phyloP scores from a whole-genome alignment of 176 grass and related monocot genomes.

The Tuctoria greenei region DNA sequence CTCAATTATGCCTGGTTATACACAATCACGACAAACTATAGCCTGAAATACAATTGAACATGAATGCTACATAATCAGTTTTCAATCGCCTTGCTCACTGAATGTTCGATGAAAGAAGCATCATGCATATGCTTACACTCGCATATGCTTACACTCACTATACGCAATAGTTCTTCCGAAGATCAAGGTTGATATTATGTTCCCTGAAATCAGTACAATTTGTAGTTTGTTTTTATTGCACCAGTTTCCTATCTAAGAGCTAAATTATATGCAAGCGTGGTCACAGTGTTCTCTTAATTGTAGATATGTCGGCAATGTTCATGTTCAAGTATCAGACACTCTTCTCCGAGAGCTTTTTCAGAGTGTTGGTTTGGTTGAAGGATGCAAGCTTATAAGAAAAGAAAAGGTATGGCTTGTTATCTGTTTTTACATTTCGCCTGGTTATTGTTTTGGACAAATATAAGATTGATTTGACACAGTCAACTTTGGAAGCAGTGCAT shows the following conservation, averaged over 20 bases:
- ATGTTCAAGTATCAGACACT: constrained; percentile 77
- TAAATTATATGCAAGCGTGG: neutral
- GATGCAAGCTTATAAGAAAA: constrained; percentile 91
- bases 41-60: neutral
- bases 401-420: constrained; percentile 54
- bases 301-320: constrained; percentile 90
- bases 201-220: neutral
- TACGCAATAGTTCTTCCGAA: neutral
- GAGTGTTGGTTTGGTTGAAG: constrained; percentile 72
- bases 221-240: neutral
- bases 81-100: neutral
- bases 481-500: neutral
- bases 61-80: neutral
- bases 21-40: too few species aligned
- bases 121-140: neutral
- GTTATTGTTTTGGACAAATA: neutral
- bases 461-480: constrained; percentile 4
- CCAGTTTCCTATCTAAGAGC: neutral
- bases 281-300: neutral
- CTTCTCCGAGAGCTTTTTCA: constrained; percentile 70
- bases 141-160: neutral
- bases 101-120: neutral
- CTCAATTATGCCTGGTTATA: neutral
- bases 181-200: neutral
- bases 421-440: neutral